Conservation (phyloP, 331 rosid genomes). For the Acacia pycnantha region DNA sequence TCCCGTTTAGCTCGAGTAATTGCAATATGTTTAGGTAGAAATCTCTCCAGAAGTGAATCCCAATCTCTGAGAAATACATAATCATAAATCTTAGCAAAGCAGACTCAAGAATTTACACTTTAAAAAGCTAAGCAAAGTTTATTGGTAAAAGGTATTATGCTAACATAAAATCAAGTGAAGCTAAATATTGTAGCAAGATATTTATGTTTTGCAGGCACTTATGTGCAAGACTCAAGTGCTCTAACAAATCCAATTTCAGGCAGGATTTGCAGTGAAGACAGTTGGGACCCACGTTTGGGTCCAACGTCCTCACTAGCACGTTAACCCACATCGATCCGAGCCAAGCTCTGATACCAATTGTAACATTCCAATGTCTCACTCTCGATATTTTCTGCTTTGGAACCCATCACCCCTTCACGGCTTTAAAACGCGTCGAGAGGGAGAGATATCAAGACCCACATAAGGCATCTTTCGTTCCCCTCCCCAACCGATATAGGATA, state of each 20-base stretch:
- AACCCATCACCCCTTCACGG: too few relatives aligned
- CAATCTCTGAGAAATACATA: constrained; percentile 65
- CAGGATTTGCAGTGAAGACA: constrained; percentile 89
- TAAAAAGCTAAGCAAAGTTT: not conserved
- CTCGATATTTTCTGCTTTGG: too few relatives aligned
- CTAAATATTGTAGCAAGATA: constrained; percentile 6
- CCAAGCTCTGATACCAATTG: too few relatives aligned
- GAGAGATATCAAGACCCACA: too few relatives aligned
- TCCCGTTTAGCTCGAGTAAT: constrained; percentile 91
- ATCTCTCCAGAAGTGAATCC: constrained; percentile 87
- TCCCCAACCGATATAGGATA: too few relatives aligned
- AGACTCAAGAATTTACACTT: not conserved
- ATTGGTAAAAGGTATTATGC: not conserved
- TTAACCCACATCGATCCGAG: too few relatives aligned
- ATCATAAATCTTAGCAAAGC: constrained; percentile 8
- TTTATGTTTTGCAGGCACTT: constrained; percentile 32
- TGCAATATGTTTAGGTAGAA: constrained; percentile 86
- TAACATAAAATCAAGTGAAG: constrained; percentile 10
- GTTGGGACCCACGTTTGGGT: too few relatives aligned
- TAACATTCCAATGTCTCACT: too few relatives aligned
- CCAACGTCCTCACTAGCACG: too few relatives aligned
- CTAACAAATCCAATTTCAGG: constrained; percentile 76
- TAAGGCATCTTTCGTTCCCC: too few relatives aligned
- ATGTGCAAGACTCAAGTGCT: constrained; percentile 82
- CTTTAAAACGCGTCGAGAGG: too few relatives aligned